phyloP scores from a whole-genome alignment of 1,284 basidiomycete species.

The Ceratobasidium sp. region DNA sequence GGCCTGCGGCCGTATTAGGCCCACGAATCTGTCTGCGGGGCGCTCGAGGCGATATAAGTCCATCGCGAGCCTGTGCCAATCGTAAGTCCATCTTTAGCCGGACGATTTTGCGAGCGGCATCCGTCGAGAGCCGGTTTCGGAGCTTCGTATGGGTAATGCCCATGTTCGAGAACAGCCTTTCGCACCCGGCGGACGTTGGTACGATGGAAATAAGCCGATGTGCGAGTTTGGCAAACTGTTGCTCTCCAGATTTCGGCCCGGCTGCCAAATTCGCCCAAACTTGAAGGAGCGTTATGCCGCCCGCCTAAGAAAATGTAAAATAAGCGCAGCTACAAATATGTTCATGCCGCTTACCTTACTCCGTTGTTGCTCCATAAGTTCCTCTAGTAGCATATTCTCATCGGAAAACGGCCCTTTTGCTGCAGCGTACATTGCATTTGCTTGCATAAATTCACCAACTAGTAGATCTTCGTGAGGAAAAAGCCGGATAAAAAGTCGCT shows the following conservation, averaged over 20 bases:
- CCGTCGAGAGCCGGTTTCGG: background rate
- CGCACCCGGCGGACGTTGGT: conserved; percentile 4
- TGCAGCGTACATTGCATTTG: background rate
- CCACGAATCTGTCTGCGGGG: background rate
- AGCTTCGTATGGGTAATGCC: conserved; percentile 9
- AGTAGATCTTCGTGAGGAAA: background rate
- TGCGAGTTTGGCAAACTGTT: background rate
- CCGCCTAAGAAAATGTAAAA: no score
- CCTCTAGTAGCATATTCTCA: background rate
- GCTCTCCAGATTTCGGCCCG: conserved; percentile 1
- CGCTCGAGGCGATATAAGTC: background rate
- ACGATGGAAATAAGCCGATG: background rate
- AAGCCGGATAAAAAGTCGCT: background rate
- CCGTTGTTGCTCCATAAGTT: background rate
- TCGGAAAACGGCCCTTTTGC: conserved; percentile 4
- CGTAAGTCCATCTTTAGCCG: conserved; percentile 1
- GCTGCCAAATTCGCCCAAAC: background rate
- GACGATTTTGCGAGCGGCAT: conserved; percentile 2
- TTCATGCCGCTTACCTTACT: background rate
- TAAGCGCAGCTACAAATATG: no score
- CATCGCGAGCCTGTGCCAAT: background rate
- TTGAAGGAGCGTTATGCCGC: background rate
- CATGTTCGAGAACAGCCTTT: background rate
- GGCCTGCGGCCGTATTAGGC: background rate
- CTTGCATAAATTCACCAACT: background rate